Evolutionary conservation across 805 yeast species (phyloP), one percentile per base, ranked within the genome.

Genomic region (Myxozyma neotropica): DNA sequence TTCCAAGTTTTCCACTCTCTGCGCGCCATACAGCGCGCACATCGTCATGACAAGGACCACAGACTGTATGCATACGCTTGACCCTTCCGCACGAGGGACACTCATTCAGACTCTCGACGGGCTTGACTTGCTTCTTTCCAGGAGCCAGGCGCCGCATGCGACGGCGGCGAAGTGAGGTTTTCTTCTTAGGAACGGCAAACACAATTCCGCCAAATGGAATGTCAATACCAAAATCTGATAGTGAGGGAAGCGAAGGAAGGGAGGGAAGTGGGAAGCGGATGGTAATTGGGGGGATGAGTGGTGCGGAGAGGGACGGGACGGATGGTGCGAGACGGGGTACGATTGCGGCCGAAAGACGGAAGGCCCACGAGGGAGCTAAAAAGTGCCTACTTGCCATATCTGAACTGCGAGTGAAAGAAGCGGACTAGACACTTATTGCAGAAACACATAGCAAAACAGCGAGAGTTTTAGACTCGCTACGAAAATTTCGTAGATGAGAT

Each of bases 61-160:
- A 93, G 68, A 93, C 79, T 58, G 91, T 85, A 74, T 94, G 96
- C 1, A 94, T 84, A 70, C 97, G 81, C 76, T 93, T 94, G 68
- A 83, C 87, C 63, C 88, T 87, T 45, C 99, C 99, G 77, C 99
- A 93, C 0, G 96, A 87, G 2, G 98, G 97, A 72, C 99, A 93
- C 72, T 96, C 83, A 63, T 87, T 89, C 69, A 94, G 78, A 71
- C 89, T 86, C 57, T 85, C 82, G 65, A 88, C 79, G 52, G 86
- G 85, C 72, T 88, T 84, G 66, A 89, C 77, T 68, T 91, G 94
- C 73, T 90, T 93, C 58, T 83, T 81, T 10, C 89, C 95, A 3
- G 93, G 89, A 6, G 90, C 91, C 66, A 89, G 83, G 67, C 87
- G 83, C 76, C 92, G 84, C 72, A 83, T 86, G 74, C 97, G 85